Base-by-base conservation (phyloP, 352 stramenopile species). In the Thraustotheca clavata region DNA sequence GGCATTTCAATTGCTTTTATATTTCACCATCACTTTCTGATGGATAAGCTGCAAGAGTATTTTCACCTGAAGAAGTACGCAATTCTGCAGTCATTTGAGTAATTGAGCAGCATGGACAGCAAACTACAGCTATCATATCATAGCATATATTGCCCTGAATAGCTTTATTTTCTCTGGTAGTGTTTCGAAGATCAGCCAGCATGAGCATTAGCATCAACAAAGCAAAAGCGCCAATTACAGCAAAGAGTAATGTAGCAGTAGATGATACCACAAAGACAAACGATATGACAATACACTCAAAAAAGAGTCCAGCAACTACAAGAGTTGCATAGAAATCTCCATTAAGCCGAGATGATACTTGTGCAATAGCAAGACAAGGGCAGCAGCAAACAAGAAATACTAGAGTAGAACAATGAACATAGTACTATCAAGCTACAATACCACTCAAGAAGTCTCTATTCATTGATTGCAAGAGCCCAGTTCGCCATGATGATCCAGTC, bases 31-130 rank as follows among this genome's bases (percentile, higher is more conserved):
- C n/a, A n/a, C n/a, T n/a, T n/a, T n/a, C n/a, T n/a, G n/a, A n/a
- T n/a, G n/a, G n/a, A n/a, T n/a, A n/a, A n/a, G n/a, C n/a, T n/a
- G n/a, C n/a, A n/a, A n/a, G n/a, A n/a, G n/a, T n/a, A n/a, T n/a
- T 70, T 89, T n/a, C n/a, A n/a, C n/a, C n/a, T n/a, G n/a, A n/a
- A n/a, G n/a, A n/a, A n/a, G n/a, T n/a, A n/a, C n/a, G 76, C 61
- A 89, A 79, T 63, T 91, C 76, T 20, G 79, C 83, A 4, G 83
- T 80, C 79, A 91, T 79, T 57, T 86, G 77, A 12, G 74, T 74
- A 27, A 80, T 46, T 4, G 62, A 36, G 50, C 74, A 80, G 18
- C 68, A 69, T 24, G 50, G 41, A 27, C 55, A 62, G 35, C 35
- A 54, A 35, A 11, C 20, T 24, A 41, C 33, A 24, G 14, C 14